Base-by-base conservation (phyloP, 176 grass and related monocot genomes). In the Hordeum marinum region DNA sequence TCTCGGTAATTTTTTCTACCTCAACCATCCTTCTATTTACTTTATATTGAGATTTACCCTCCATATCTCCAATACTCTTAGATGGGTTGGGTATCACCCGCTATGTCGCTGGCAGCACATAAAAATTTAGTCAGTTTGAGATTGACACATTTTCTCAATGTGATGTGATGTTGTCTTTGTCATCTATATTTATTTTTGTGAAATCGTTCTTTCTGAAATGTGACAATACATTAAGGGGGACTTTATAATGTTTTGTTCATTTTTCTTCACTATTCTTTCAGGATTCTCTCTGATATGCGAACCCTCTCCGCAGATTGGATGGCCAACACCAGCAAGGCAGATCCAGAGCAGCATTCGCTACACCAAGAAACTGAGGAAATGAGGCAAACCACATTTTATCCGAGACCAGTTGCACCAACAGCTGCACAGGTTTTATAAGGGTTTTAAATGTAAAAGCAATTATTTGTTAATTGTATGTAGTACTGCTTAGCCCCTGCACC, bases 221-320 rank as follows among this genome's bases (percentile, higher is more conserved):
- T 73, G 72, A 79, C 6, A 66, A 74, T 65, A 23, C 37, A 86
- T 70, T 78, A 46, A 75, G 45, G 57, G 23, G 72, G 73, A 43
- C 13, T 34, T 34, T 73, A 64, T 83, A 63, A 50, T 67, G 60
- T 74, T 77, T 82, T 67, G 7, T 36, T 78, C 34, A 85, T 86
- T 78, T 86, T 88, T 27, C 80, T 85, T 87, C 59, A 35, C 66
- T 80, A 76, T 75, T 84, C 78, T 98, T 93, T 88, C 91, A 98
- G 96, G 93, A 95, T 98, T 83, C 91, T 98, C 52, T 94, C 93
- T 82, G 96, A 98, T 95, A 98, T 98, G 96, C 89, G 89, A 85
- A 98, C 96, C 57, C 89, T 98, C 50, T 95, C 96, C 68, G 93
- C 93, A 86, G 96, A 98, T 88, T 98, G 96, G 93, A 98, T 98